Evolutionary conservation across 306 rosid species (phyloP).

Genomic region (Rosa multiflora): DNA sequence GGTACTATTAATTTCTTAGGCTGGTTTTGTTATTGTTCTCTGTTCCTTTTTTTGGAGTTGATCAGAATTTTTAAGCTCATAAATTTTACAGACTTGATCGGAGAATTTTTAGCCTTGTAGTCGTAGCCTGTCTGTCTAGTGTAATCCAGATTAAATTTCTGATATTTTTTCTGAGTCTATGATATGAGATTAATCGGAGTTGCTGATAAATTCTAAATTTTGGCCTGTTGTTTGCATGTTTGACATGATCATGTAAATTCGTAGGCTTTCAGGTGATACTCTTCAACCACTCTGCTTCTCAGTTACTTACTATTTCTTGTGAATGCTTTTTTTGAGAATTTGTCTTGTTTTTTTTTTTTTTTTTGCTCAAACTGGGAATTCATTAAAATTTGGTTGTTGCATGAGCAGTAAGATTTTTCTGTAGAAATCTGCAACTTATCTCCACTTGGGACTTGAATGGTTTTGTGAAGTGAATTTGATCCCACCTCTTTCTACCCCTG

Average conservation of each 20-base stretch:
- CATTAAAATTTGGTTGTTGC: not conserved
- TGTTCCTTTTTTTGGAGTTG: slow-evolving; percentile 19
- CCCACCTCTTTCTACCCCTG: not conserved
- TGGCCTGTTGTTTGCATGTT: slow-evolving; percentile 13
- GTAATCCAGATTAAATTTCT: slow-evolving; percentile 20
- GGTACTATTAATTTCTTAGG: slow-evolving; percentile 5
- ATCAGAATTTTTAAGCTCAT: not conserved
- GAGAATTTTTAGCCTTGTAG: not conserved
- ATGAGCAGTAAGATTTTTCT: not conserved
- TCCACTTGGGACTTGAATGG: not conserved
- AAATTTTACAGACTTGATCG: not conserved
- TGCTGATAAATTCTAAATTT: slow-evolving; percentile 4
- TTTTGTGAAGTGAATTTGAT: slow-evolving; percentile 11
- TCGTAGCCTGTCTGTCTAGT: slow-evolving; percentile 17
- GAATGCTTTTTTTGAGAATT: not conserved
- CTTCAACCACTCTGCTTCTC: not conserved
- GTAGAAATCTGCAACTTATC: not conserved
- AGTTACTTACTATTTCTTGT: not conserved
- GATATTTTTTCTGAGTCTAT: not conserved
- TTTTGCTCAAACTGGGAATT: not conserved
- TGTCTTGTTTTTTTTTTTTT: not conserved
- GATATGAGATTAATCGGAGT: not conserved
- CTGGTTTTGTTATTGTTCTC: slow-evolving; percentile 34
- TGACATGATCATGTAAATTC: slow-evolving; percentile 5
- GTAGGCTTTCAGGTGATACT: too few species aligned